These are phyloP conservation scores for Pontederia crassipes DNA, from an alignment of 176 grass and related monocot species.

Conservation along the genomic window DNA sequence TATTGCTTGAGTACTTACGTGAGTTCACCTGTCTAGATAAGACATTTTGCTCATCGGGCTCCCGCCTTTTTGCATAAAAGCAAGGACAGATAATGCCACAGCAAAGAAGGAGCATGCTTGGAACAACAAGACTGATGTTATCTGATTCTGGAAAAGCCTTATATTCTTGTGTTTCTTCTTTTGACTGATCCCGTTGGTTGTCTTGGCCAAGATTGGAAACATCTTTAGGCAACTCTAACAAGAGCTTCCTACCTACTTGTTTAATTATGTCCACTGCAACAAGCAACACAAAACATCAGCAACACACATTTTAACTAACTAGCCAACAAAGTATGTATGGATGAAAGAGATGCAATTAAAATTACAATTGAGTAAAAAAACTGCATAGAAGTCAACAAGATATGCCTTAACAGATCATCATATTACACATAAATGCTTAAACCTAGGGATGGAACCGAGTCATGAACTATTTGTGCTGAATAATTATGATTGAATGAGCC, in stretches of 20 bases:
- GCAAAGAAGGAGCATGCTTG: conserved; percentile 74
- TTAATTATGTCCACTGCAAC: conserved; percentile 28
- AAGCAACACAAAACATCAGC: conserved; percentile 11
- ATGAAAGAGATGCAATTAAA: neutral
- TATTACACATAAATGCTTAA: no score
- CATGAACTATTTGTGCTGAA: neutral
- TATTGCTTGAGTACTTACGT: conserved; percentile 30
- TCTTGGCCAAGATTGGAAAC: conserved; percentile 28
- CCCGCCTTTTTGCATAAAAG: conserved; percentile 62
- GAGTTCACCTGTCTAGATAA: conserved; percentile 34
- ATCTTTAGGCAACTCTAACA: conserved; percentile 31
- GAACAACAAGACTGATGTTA: conserved; percentile 52
- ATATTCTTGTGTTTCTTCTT: conserved; percentile 29
- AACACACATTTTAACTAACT: conserved; percentile 2
- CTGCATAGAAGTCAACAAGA: no score
- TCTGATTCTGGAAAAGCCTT: conserved; percentile 46
- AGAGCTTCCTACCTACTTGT: conserved; percentile 54
- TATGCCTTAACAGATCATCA: no score
- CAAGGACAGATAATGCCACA: conserved; percentile 80
- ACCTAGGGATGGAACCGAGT: no score
- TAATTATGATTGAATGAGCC: neutral
- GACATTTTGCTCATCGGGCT: conserved; percentile 40
- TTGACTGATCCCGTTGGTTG: conserved; percentile 19
- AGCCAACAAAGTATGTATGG: neutral
- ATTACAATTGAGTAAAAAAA: neutral